phyloP scores from a whole-genome alignment of 148 eudicot species.

The Fagopyrum homotropicum region DNA sequence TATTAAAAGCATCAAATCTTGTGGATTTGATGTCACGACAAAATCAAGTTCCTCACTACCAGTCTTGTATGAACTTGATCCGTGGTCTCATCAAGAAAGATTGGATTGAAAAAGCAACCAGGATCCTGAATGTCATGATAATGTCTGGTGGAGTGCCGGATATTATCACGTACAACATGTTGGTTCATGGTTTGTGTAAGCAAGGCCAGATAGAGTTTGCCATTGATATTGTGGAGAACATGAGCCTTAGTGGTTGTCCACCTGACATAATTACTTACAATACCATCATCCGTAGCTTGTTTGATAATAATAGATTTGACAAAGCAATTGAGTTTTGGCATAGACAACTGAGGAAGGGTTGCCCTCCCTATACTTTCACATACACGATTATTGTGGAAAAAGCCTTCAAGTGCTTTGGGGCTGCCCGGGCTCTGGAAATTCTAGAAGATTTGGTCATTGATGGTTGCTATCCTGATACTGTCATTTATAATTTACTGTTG shows the following conservation, averaged over 20 bases:
- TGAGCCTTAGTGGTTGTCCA: constrained; percentile 75
- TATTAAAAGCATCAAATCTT: constrained; percentile 52
- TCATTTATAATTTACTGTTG: constrained; percentile 60
- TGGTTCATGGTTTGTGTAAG: constrained; percentile 69
- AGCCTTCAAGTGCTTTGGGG: constrained; percentile 52
- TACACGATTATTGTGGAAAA: constrained; percentile 52
- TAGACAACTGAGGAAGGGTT: constrained; percentile 69
- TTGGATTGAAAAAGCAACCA: constrained; percentile 44
- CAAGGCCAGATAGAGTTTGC: constrained; percentile 46
- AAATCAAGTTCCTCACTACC: constrained; percentile 76
- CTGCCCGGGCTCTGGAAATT: constrained; percentile 43
- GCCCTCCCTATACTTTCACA: constrained; percentile 62
- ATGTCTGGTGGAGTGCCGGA: constrained; percentile 91
- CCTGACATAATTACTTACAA: constrained; percentile 77
- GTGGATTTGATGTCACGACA: constrained; percentile 67
- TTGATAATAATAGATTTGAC: constrained; percentile 36
- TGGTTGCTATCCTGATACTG: constrained; percentile 80
- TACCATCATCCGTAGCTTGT: constrained; percentile 55
- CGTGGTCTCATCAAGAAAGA: constrained; percentile 55
- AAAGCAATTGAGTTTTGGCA: constrained; percentile 73
- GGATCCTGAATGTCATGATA: constrained; percentile 52
- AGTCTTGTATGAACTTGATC: constrained; percentile 64
- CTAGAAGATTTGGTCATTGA: constrained; percentile 68
- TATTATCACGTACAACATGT: constrained; percentile 81
- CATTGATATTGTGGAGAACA: constrained; percentile 47